phyloP scores from a whole-genome alignment of 805 yeast genomes.

The Wickerhamiella vanderwaltii region DNA sequence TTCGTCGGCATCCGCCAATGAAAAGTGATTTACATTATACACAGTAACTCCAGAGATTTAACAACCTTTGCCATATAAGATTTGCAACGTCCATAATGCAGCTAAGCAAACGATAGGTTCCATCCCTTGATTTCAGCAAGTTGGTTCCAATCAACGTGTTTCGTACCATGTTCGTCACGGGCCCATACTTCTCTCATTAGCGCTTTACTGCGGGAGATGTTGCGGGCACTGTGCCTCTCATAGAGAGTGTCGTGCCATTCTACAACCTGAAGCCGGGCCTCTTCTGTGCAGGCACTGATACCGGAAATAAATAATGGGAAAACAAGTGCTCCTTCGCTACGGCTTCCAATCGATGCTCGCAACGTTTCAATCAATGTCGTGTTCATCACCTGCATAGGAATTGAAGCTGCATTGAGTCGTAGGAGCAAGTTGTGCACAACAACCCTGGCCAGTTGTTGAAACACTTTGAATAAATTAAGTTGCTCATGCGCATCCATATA shows the following conservation, averaged over 20 bases:
- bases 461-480: slow-evolving; percentile 56
- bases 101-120: slow-evolving; percentile 56
- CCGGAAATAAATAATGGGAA: slow-evolving; percentile 75
- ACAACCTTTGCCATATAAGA: too few species aligned
- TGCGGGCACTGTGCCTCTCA: slow-evolving; percentile 56
- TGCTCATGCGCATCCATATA: slow-evolving; percentile 50
- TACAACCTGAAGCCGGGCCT: slow-evolving; percentile 42
- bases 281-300: slow-evolving; percentile 44
- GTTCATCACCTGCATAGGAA: slow-evolving; percentile 50
- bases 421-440: slow-evolving; percentile 56
- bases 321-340: slow-evolving; percentile 57
- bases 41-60: too few species aligned
- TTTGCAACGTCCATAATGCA: too few species aligned
- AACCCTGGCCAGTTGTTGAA: slow-evolving; percentile 55
- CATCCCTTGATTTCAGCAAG: slow-evolving; percentile 56
- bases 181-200: slow-evolving; percentile 34
- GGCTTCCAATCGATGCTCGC: slow-evolving; percentile 33
- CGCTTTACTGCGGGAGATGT: slow-evolving; percentile 35
- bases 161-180: slow-evolving; percentile 39
- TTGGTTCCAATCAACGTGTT: slow-evolving; percentile 60
- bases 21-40: too few species aligned
- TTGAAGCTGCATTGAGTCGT: slow-evolving; percentile 44
- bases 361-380: neutral
- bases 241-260: slow-evolving; percentile 44
- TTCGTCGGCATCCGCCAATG: too few species aligned